Evolutionary conservation across 805 yeast species (phyloP).

Genomic region (Ogataea degrootiae): DNA sequence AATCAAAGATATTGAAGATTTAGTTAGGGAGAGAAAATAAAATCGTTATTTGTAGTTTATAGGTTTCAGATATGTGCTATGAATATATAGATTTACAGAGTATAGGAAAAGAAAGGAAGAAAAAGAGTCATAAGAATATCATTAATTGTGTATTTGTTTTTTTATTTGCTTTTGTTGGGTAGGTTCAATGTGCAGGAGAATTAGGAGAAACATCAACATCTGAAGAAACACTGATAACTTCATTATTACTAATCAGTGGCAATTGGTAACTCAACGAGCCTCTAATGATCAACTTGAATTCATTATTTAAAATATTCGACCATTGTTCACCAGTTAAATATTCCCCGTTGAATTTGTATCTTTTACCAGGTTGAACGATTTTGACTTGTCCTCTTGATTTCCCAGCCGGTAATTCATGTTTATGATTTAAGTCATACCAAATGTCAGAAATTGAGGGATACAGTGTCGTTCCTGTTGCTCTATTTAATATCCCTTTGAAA

Average conservation of each 20-base stretch:
- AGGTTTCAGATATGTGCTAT: not conserved
- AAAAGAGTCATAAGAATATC: not conserved
- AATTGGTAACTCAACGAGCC: slow-evolving; percentile 30
- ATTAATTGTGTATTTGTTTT: not conserved
- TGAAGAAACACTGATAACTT: slow-evolving; percentile 27
- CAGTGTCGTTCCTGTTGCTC: slow-evolving; percentile 3
- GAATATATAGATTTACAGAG: not conserved
- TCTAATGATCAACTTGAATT: slow-evolving; percentile 26
- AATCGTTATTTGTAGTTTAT: not conserved
- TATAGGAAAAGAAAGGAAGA: not conserved
- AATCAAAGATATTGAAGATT: slow-evolving; percentile 31
- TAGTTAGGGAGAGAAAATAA: slow-evolving; percentile 2
- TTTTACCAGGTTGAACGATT: slow-evolving; percentile 24
- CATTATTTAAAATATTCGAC: slow-evolving; percentile 24
- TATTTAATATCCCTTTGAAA: slow-evolving; percentile 24
- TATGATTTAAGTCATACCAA: slow-evolving; percentile 20
- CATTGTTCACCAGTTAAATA: slow-evolving; percentile 25
- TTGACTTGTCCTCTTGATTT: slow-evolving; percentile 29
- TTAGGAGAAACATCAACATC: slow-evolving; percentile 19
- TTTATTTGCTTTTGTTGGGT: too few relatives aligned
- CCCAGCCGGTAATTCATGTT: slow-evolving; percentile 5
- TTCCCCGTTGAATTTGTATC: slow-evolving; percentile 23
- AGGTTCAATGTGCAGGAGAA: not conserved
- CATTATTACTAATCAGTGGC: slow-evolving; percentile 23
- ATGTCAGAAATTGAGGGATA: slow-evolving; percentile 13